Evolutionary conservation across 2,329 filamentous ascomycete species (phyloP).

Genomic region (Amauroascus niger): DNA sequence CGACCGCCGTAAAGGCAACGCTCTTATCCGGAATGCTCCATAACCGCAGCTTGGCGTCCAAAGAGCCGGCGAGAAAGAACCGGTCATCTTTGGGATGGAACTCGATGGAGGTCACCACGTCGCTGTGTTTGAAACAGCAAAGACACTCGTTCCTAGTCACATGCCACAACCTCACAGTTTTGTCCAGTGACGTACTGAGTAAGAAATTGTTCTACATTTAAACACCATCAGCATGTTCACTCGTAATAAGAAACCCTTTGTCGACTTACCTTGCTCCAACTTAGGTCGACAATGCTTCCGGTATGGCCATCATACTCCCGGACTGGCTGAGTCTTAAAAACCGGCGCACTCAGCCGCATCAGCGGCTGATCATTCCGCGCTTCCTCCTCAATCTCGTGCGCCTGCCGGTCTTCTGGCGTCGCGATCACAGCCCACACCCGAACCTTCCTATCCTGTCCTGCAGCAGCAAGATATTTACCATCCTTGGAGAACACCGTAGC

Average conservation of each 20-base stretch:
- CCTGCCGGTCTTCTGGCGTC: slow-evolving; percentile 65
- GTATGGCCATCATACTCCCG: slow-evolving; percentile 76
- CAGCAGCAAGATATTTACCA: slow-evolving; percentile 83
- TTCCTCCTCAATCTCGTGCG: slow-evolving; percentile 61
- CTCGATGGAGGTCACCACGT: slow-evolving; percentile 87
- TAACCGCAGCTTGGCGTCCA: slow-evolving; percentile 76
- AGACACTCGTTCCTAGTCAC: slow-evolving; percentile 74
- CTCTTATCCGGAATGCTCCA: slow-evolving; percentile 97
- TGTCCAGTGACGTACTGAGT: slow-evolving; percentile 94
- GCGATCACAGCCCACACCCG: slow-evolving; percentile 83
- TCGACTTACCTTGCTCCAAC: slow-evolving; percentile 72
- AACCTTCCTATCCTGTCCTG: slow-evolving; percentile 75
- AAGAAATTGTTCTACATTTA: slow-evolving; percentile 79
- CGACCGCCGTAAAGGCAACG: slow-evolving; percentile 69
- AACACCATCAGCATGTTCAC: background rate
- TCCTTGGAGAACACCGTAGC: slow-evolving; percentile 86
- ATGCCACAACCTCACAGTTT: slow-evolving; percentile 92
- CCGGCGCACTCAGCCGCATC: slow-evolving; percentile 72
- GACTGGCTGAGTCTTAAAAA: slow-evolving; percentile 70
- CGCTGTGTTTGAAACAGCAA: slow-evolving; percentile 87
- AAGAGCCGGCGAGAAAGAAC: slow-evolving; percentile 88
- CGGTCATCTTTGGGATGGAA: slow-evolving; percentile 93
- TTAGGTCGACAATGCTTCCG: slow-evolving; percentile 77
- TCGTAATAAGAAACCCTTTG: background rate
- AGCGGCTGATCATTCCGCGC: slow-evolving; percentile 40